These are phyloP conservation scores for Endothia cerciana DNA, from an alignment of 2,329 filamentous ascomycete genomes.

Conservation along the genomic window DNA sequence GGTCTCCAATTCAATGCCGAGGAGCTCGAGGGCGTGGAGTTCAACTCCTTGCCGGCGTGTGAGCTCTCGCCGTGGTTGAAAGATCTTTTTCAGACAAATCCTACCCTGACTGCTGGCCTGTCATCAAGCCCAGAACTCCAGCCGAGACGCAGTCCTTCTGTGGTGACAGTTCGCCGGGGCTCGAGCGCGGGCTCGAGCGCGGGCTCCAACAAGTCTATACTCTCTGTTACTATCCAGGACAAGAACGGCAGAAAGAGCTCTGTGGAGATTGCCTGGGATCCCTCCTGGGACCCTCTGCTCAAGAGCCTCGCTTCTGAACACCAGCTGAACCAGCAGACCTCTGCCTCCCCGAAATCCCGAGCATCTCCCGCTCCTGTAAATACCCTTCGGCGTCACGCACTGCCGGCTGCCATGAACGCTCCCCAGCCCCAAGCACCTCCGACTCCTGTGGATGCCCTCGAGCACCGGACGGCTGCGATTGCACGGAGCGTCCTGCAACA, in stretches of 20 bases:
- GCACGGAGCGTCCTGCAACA: background rate
- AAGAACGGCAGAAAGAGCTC: constrained; percentile 1
- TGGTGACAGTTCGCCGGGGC: background rate
- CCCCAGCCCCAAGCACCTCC: background rate
- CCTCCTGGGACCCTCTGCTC: background rate
- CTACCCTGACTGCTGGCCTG: background rate
- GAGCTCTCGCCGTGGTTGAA: background rate
- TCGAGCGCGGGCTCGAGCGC: background rate
- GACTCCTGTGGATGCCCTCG: background rate
- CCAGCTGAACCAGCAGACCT: background rate
- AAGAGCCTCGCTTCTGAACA: background rate
- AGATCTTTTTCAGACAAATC: background rate
- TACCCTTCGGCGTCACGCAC: background rate
- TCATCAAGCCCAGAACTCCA: background rate
- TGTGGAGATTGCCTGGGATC: background rate
- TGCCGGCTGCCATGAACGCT: background rate
- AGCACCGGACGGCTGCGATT: background rate
- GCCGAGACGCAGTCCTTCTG: background rate
- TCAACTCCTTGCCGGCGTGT: background rate
- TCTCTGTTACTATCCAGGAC: background rate
- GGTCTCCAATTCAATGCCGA: background rate
- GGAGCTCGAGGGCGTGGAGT: constrained; percentile 1
- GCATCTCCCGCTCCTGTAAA: background rate
- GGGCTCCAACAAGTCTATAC: background rate
- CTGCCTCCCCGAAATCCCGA: background rate